Base-by-base conservation (phyloP, 176 grass and related monocot species). In the Rhynchospora pubera region DNA sequence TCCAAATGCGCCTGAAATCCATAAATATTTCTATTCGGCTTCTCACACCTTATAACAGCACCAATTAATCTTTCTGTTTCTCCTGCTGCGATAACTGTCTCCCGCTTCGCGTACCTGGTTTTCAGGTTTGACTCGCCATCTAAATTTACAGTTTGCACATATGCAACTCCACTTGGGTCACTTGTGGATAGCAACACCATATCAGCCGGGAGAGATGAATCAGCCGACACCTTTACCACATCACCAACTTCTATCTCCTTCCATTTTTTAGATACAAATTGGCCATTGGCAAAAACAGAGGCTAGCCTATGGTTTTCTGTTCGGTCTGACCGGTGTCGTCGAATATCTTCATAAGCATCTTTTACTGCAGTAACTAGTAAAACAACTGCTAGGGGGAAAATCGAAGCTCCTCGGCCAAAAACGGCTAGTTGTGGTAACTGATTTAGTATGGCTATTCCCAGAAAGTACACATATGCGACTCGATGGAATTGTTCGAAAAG, bases 401-500 rank as follows among this genome's bases (percentile, higher is more conserved):
- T 34, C 62, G 85, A 87, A 0, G 81, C 90, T 14, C 21, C 72
- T 5, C 87, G 88, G 55, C 84, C 14, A 18, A 92, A 83, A 7
- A 97, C 94, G 23, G 83, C 87, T 6, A 97, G 91, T 83, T 97
- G 94, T 16, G 94, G 91, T n/a, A 97, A 90, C 86, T 97, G 94
- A 84, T 97, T 94, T 34, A 97, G 94, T 46, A 92, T 79, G 64
- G 91, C 94, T 80, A 97, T 97, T 78, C 34, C 87, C 43, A 97
- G 94, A 87, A 97, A 97, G 83, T 97, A 97, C 83, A 97, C 39
- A 59, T 97, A 97, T 6, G 94, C 94, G 28, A 94, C 84, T 79
- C 94, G 90, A 88, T 92, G 94, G 90, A 97, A 97, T 84, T 97
- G 94, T 85, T 97, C 94, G 84, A 94, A 97, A 34, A 97, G 88